These are phyloP conservation scores for Phytophthora palmivora DNA, from an alignment of 352 stramenopile genomes.

Conservation along the genomic window DNA sequence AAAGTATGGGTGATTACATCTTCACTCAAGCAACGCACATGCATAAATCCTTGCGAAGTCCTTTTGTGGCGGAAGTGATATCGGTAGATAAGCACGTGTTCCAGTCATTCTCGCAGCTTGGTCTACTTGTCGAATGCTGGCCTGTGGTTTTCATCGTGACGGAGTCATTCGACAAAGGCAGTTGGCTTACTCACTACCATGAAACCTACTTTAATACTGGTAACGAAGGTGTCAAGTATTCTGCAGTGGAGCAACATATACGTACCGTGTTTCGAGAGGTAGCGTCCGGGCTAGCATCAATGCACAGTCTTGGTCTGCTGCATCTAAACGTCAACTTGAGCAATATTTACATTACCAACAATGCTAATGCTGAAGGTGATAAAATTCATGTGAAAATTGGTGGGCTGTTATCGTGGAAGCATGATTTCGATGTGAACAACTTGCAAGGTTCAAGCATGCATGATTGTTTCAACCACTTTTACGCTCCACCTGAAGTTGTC, in stretches of 20 bases:
- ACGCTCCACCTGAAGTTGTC: conserved; percentile 52
- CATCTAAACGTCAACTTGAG: conserved; percentile 68
- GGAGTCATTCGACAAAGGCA: conserved; percentile 49
- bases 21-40: conserved; percentile 45
- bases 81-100: conserved; percentile 57
- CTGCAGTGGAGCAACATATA: conserved; percentile 42
- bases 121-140: conserved; percentile 69
- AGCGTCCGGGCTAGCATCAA: conserved; percentile 50
- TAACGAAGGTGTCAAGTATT: conserved; percentile 24
- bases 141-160: conserved; percentile 58
- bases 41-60: conserved; percentile 44
- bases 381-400: conserved; percentile 42
- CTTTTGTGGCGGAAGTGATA: conserved; percentile 44
- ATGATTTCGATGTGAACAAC: conserved; percentile 40
- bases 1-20: conserved; percentile 45
- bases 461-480: conserved; percentile 46
- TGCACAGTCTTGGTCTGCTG: conserved; percentile 60
- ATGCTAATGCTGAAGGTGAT: not conserved
- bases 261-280: conserved; percentile 52
- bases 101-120: conserved; percentile 69
- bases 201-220: conserved; percentile 7
- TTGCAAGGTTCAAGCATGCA: conserved; percentile 41
- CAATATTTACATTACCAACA: conserved; percentile 49
- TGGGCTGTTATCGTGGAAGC: conserved; percentile 54
- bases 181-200: conserved; percentile 47